Conservation (phyloP, 768 basidiomycete species). For the Mycena pura region DNA sequence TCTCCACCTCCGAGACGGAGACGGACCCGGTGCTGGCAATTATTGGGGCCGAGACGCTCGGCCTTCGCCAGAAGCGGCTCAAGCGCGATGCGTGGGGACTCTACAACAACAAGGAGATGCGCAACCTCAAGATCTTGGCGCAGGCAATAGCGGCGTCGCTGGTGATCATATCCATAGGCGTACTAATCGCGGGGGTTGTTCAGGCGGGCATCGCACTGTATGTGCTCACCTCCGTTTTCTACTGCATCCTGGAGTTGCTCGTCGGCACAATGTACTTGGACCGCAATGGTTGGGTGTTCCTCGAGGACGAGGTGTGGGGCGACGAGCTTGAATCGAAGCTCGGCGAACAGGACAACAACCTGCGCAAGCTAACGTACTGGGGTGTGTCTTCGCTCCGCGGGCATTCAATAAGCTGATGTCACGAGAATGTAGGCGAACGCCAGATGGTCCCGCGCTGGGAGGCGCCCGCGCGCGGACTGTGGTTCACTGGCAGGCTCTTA, state of each 20-base stretch:
- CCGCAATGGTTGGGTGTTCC: constrained; percentile 13
- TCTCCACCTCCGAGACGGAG: neutral
- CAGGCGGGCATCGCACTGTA: neutral
- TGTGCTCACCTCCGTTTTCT: constrained; percentile 1
- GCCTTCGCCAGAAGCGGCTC: neutral
- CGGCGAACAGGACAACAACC: neutral
- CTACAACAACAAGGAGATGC: constrained; percentile 8
- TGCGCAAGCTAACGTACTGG: too few species aligned
- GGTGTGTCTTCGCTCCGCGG: too few species aligned
- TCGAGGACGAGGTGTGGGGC: constrained; percentile 10
- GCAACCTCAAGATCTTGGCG: neutral
- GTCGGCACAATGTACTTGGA: constrained; percentile 18
- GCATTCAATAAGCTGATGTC: too few species aligned
- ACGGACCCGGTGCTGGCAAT: neutral
- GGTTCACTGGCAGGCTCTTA: too few species aligned
- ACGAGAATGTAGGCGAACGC: too few species aligned
- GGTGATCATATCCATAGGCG: neutral
- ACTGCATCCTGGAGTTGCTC: constrained; percentile 6
- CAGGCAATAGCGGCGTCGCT: neutral
- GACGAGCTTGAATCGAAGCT: neutral
- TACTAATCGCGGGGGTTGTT: neutral
- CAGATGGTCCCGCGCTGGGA: too few species aligned
- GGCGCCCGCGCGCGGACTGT: too few species aligned
- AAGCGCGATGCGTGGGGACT: neutral
- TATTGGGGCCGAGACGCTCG: neutral